Conservation (phyloP, 169 alveolate species). For the Amoebophrya sp. region DNA sequence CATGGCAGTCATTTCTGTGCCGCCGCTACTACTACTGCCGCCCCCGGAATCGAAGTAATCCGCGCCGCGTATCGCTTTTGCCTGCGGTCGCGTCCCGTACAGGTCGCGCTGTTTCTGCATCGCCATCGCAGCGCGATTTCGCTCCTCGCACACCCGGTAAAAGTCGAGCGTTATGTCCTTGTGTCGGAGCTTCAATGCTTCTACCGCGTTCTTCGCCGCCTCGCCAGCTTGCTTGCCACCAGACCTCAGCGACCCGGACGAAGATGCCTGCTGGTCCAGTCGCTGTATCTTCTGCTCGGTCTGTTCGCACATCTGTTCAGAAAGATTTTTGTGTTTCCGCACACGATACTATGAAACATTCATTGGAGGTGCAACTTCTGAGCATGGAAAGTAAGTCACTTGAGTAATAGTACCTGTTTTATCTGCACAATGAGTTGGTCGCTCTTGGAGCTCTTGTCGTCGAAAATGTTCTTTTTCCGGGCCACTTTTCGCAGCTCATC, state of each 20-base stretch:
- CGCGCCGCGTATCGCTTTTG: background rate
- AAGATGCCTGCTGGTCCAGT: background rate
- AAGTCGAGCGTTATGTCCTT: background rate
- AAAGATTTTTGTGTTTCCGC: background rate
- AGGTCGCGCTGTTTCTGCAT: background rate
- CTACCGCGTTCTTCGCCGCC: background rate
- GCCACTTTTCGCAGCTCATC: background rate
- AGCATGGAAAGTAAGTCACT: background rate
- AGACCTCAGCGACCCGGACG: background rate
- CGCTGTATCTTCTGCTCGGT: background rate
- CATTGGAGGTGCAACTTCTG: background rate
- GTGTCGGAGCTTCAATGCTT: background rate
- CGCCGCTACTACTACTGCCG: no score
- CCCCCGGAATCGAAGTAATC: background rate
- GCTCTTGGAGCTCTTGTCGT: background rate
- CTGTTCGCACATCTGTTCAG: background rate
- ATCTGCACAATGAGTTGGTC: background rate
- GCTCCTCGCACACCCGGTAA: background rate
- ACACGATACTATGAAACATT: no score
- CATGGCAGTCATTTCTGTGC: background rate
- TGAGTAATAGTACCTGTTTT: conserved; percentile 3
- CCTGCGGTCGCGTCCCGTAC: background rate
- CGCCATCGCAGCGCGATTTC: background rate
- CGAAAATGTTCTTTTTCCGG: background rate
- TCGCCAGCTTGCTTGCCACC: background rate